Base-by-base conservation (phyloP, 2,329 filamentous ascomycete species). In the Neonectria ditissima region DNA sequence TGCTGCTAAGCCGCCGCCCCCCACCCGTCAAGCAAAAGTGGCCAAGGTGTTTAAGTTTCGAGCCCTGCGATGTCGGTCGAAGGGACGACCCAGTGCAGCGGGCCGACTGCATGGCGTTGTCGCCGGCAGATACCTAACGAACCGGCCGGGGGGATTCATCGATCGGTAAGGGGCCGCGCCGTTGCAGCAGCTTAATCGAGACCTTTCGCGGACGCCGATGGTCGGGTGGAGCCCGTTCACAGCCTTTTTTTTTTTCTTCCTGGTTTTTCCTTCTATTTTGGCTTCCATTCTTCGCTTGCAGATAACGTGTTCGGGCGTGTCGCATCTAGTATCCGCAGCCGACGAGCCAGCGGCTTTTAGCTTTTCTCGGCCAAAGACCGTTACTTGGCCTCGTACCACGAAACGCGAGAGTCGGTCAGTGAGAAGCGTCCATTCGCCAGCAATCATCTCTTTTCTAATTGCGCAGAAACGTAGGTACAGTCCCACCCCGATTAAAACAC, bases 381-480 rank as follows among this genome's bases (percentile, higher is more conserved):
- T 51, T 51, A 39, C 54, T 43, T 56, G 39, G 45, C 30, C 52
- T 53, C 47, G 55, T 54, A 28, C 55, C 55, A 55, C 55, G 34
- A 16, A 48, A 55, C 43, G 51, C 14, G 50, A 63, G 55, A 53
- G 30, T 63, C 60, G 34, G 56, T 37, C 44, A 53, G 52, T 37
- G 30, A n/a, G 22, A 56, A 28, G 22, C 28, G n/a, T 37, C 28
- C 48, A 44, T 45, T 28, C 58, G 22, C 30, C 32, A 28, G 41
- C 18, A 47, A 32, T 41, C 30, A 47, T 52, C 44, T 52, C 52
- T 59, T 47, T n/a, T 57, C 66, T 43, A 44, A 61, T 66, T 65
- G 39, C 30, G 45, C 58, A 62, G n/a, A 14, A 20, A 58, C 11
- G 34, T 63, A 73, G 64, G 55, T 68, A 73, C 66, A 58, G 43